Base-by-base conservation (phyloP, 441 rosid species). In the Populus hybrid region DNA sequence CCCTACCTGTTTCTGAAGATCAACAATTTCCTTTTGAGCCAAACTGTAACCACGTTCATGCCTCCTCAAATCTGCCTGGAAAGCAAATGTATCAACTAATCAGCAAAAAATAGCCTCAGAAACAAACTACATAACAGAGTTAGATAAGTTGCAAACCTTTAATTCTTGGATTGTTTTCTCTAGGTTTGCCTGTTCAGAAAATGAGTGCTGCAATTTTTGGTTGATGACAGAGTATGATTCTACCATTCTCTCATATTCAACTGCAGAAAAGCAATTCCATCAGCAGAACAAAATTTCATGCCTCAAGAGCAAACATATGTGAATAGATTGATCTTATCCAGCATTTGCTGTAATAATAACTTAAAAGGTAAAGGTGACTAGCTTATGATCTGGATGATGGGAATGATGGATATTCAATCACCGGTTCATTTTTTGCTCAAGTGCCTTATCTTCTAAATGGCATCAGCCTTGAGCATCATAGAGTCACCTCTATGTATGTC, bases 191-290 rank as follows among this genome's bases (percentile, higher is more conserved):
- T 87, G 93, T 66, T 93, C 98, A 74, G 91, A 91, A 14, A 85
- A 78, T 68, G 92, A 91, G 63, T 86, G 89, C 86, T 91, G 97
- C 83, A 97, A 87, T 76, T 90, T 94, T 80, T 89, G 92, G 80
- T 87, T 90, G 77, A 94, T 89, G 67, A 86, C 36, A 71, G 95
- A 84, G 84, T 94, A 92, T n/a, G 98, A 93, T 79, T 93, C 98
- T 50, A 75, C 88, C 95, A 93, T 91, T 84, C 92, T 89, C 76
- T 94, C 97, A 87, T 97, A 90, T 79, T 97, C 98, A 77, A 86
- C 99, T 97, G 89, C 87, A 83, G 10, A 84, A 80, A 14, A 32
- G 67, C 78, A 67, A 61, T 21, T 35, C 18, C 5, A 76, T 14
- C 11, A 4, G 8, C 35, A 50, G 34, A 42, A 57, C 19, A 66